Base-by-base conservation (phyloP, 106 monocot species). In the Apostasia ramifera region DNA sequence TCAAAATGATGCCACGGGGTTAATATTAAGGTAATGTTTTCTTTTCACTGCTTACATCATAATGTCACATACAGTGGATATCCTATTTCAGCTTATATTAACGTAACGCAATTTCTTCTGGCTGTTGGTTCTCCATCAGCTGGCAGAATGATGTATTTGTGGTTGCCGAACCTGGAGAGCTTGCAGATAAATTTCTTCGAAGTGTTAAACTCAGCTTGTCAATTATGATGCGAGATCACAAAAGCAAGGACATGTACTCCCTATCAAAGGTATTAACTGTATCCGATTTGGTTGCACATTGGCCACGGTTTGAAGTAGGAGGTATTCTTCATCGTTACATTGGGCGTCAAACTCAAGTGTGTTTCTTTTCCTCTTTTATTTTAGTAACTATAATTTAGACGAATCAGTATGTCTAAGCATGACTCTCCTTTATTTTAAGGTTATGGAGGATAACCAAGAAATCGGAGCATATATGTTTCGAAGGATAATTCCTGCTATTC, bases 131-230 rank as follows among this genome's bases (percentile, higher is more conserved):
- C 57, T 50, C 2, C 40, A 12, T 70, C 82, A 98, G 98, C 74
- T 98, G 98, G 98, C 92, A 90, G 79, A 98, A 93, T 87, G 98
- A 98, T 85, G 93, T 98, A 53, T 98, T 90, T 85, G 92, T 98
- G 65, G 92, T 98, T 71, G 98, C 92, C 53, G 98, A 93, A 71
- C 93, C 92, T 53, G 98, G 93, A 59, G 98, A 93, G 63, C 82
- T 80, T 66, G 98, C 92, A 15, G 98, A 98, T 62, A 89, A 81
- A 75, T 98, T 98, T 85, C 83, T 98, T 56, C 87, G 75, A 59
- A 92, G 81, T 74, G 89, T 93, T 59, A 93, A 90, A 63, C 54
- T 55, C 45, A 87, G 93, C 71, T 73, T 93, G 70, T 82, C 79
- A 56, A 82, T 83, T 59, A 71, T 77, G 61, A 55, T 87, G 71